These are phyloP conservation scores for Diaporthe helianthi DNA, from an alignment of 2,329 filamentous ascomycete species.

Conservation along the genomic window DNA sequence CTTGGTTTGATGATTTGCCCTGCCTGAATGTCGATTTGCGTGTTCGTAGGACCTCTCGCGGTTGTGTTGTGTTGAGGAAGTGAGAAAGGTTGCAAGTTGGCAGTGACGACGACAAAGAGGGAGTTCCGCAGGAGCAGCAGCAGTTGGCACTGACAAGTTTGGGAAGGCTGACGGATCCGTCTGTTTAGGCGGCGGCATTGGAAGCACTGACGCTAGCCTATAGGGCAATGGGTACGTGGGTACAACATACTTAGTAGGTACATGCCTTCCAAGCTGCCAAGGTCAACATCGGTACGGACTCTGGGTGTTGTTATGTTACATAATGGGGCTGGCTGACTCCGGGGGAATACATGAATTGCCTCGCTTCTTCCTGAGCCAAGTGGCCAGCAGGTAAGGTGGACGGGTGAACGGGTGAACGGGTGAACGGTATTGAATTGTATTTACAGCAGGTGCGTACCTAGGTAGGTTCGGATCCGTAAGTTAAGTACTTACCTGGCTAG, in stretches of 20 bases:
- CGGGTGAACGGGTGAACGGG: too few species aligned
- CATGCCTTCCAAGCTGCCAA: neutral
- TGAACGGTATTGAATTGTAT: neutral
- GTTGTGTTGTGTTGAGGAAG: constrained; percentile 1
- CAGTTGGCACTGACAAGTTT: neutral
- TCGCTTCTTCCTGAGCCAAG: neutral
- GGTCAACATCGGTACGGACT: neutral
- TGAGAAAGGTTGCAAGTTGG: neutral
- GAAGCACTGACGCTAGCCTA: neutral
- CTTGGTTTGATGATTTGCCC: neutral
- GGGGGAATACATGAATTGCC: neutral
- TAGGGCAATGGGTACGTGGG: neutral
- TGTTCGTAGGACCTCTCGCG: neutral
- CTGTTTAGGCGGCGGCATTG: neutral
- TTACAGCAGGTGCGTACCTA: neutral
- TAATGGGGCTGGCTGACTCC: neutral
- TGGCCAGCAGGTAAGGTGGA: neutral
- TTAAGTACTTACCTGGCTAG: neutral
- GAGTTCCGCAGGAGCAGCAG: constrained; percentile 13
- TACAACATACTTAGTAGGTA: too few species aligned
- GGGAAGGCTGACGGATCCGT: constrained; percentile 18
- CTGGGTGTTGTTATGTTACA: neutral
- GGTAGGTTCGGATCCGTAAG: neutral
- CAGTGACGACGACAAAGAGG: constrained; percentile 13
- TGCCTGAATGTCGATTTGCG: neutral